Conservation (phyloP, 805 yeast genomes). For the Candida insectorum region DNA sequence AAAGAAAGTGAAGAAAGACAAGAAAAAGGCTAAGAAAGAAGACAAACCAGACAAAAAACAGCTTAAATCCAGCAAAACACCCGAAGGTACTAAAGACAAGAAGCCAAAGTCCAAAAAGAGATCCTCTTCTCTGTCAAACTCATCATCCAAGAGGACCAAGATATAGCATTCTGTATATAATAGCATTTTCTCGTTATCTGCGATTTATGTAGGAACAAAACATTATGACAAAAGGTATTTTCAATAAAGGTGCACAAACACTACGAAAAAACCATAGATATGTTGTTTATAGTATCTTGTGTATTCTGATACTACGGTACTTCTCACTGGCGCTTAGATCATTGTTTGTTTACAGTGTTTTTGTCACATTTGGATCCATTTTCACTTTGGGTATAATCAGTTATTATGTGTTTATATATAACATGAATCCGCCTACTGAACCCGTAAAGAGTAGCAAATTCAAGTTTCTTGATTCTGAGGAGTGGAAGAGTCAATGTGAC, state of each 20-base stretch:
- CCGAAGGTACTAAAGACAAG: neutral
- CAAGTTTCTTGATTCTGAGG: slow-evolving; percentile 6
- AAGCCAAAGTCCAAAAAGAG: neutral
- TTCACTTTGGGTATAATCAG: neutral
- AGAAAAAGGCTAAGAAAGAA: slow-evolving; percentile 7
- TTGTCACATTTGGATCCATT: slow-evolving; percentile 2
- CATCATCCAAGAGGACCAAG: neutral
- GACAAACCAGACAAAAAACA: neutral
- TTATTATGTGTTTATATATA: slow-evolving; percentile 6
- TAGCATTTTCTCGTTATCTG: no score
- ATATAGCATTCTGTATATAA: no score
- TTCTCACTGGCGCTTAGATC: no score
- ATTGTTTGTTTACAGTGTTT: no score
- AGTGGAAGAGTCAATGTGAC: slow-evolving; percentile 9
- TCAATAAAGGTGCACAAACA: no score
- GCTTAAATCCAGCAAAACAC: neutral
- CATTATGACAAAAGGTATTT: no score
- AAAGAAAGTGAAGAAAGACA: slow-evolving; percentile 12
- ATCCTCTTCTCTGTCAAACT: neutral
- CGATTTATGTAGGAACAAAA: no score
- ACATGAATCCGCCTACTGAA: slow-evolving; percentile 1
- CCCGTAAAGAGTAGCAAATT: slow-evolving; percentile 1
- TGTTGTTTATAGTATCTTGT: no score
- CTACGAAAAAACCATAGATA: no score
- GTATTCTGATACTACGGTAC: no score